Evolutionary conservation across 768 basidiomycete species (phyloP), one percentile per base, ranked within the genome.

Genomic region (Mrakia frigida): DNA sequence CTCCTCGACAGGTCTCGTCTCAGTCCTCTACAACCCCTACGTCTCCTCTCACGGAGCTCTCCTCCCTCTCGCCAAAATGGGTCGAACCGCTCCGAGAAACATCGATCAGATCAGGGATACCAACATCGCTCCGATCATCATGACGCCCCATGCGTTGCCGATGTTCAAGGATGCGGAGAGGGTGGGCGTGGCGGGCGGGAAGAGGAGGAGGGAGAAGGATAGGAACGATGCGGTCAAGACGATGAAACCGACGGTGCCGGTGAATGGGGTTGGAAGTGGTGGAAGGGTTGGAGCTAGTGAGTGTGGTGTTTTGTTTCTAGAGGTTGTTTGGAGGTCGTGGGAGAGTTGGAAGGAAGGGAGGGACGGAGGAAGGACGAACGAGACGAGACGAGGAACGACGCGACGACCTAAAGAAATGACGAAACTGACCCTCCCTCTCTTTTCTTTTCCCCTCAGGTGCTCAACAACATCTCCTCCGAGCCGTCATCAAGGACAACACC

Each of bases 391-490:
- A 50, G 46, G 43, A 43, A 1, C 43, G 43, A 63, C 61, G 61
- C 37, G 33, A 11, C 25, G 53, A 56, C 43, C 43, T 2, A 46
- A 46, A 46, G 18, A 2, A 14, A 43, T 14, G 43, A 43, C 43
- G 18, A 50, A 21, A 14, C 56, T 56, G 56, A 56, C 52, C 33
- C 56, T n/a, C 37, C 35, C 6, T 33, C 16, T 33, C 10, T 28
- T 59, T 31, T 21, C 46, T 46, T n/a, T 7, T 21, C 59, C 14
- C 1, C 50, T 53, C 73, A 74, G 73, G 73, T 16, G 96, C 96
- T 25, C 98, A 94, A 70, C 95, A 98, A 80, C 94, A 98, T 82
- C 88, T 98, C 79, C 94, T 98, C 71, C 94, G 97, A 84, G 92
- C 93, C 82, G 85, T 98, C 83, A 93, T 98, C 79, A 87, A 92